These are phyloP conservation scores for Fusarium cicatricum DNA, from an alignment of 2,329 filamentous ascomycete genomes.

Conservation along the genomic window DNA sequence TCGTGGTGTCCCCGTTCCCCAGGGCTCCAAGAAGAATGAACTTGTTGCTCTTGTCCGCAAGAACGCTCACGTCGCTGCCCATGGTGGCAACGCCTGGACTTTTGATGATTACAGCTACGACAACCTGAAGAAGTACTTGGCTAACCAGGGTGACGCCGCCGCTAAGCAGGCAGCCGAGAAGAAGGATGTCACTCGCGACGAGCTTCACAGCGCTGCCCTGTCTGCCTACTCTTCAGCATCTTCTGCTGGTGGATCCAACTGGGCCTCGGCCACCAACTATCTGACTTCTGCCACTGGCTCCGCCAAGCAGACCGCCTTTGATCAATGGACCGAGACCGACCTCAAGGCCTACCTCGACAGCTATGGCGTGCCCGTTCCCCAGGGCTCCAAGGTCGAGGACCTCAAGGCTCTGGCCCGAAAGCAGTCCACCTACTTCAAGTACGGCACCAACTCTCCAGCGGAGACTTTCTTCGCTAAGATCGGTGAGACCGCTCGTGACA, in stretches of 20 bases:
- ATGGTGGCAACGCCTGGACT: slow-evolving; percentile 76
- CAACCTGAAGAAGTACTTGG: slow-evolving; percentile 69
- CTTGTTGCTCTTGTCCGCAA: slow-evolving; percentile 78
- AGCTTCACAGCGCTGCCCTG: slow-evolving; percentile 72
- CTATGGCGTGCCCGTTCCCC: slow-evolving; percentile 74
- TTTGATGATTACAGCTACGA: slow-evolving; percentile 80
- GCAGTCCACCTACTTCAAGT: slow-evolving; percentile 79
- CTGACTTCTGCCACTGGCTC: slow-evolving; percentile 70
- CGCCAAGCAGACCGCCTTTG: slow-evolving; percentile 72
- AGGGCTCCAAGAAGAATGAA: slow-evolving; percentile 74
- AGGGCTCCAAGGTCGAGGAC: slow-evolving; percentile 73
- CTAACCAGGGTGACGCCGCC: slow-evolving; percentile 59
- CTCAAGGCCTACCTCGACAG: slow-evolving; percentile 82
- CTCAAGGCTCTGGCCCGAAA: slow-evolving; percentile 75
- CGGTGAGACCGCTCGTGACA: slow-evolving; percentile 55
- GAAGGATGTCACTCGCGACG: slow-evolving; percentile 73
- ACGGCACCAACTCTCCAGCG: slow-evolving; percentile 73
- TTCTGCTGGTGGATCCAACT: slow-evolving; percentile 62
- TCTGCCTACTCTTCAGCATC: slow-evolving; percentile 68
- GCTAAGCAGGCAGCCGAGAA: slow-evolving; percentile 69
- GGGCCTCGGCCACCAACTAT: slow-evolving; percentile 76
- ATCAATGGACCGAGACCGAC: slow-evolving; percentile 77
- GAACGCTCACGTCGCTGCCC: slow-evolving; percentile 73
- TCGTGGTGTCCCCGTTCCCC: slow-evolving; percentile 78
- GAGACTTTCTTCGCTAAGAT: slow-evolving; percentile 73